Percentiles rank a stretch among this genome's conserved stretches.
Evolutionary conservation across 2,329 filamentous ascomycete genomes (phyloP).

Genomic region (Fusarium illudens): DNA sequence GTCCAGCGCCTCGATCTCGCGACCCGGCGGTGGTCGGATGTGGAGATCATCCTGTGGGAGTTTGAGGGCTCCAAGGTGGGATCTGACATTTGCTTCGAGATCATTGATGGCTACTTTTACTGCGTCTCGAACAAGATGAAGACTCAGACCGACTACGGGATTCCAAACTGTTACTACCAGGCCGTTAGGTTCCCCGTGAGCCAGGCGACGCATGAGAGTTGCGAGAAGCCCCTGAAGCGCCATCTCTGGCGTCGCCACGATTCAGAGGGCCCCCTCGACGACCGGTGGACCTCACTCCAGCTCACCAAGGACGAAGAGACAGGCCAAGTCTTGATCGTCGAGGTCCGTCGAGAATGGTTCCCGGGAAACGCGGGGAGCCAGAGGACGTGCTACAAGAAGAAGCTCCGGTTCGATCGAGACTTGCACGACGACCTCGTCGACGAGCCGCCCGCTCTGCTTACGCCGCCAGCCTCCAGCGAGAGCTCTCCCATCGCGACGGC

Average conservation of each 20-base stretch:
- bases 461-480: constrained; percentile 1
- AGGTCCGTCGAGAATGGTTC: constrained; percentile 75
- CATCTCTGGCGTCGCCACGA: constrained; percentile 71
- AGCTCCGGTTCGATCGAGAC: constrained; percentile 54
- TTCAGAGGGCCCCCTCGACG: constrained; percentile 75
- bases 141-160: constrained; percentile 68
- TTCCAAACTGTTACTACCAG: constrained; percentile 75
- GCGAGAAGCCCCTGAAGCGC: constrained; percentile 52
- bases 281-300: constrained; percentile 75
- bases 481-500: not conserved
- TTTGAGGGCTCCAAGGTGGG: constrained; percentile 72
- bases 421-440: not conserved
- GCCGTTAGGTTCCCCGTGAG: constrained; percentile 69
- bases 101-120: constrained; percentile 73
- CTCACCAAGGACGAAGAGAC: constrained; percentile 68
- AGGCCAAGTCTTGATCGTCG: constrained; percentile 67
- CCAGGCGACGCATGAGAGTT: constrained; percentile 47
- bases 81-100: constrained; percentile 74
- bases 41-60: constrained; percentile 62
- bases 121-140: constrained; percentile 72
- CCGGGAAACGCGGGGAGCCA: constrained; percentile 61
- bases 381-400: constrained; percentile 71
- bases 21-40: constrained; percentile 50
- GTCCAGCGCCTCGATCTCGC: constrained; percentile 62
- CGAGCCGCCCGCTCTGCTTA: not conserved